These are phyloP conservation scores for Kalaharituber pfeilii DNA, from an alignment of 2,329 filamentous ascomycete genomes.

Conservation along the genomic window DNA sequence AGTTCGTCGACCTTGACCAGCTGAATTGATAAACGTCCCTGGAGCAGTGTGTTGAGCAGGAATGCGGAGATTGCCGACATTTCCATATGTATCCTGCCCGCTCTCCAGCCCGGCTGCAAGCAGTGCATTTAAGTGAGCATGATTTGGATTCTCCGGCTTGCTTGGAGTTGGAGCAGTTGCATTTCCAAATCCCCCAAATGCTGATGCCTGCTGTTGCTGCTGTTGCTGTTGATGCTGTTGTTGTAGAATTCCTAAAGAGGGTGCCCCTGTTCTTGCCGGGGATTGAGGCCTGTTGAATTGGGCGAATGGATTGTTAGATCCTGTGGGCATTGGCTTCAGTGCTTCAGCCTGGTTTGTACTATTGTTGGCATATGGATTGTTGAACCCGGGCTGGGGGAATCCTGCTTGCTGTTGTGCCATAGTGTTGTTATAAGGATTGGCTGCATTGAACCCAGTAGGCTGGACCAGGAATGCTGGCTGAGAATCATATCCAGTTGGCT, in stretches of 20 bases:
- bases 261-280: constrained; percentile 39
- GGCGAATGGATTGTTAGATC: constrained; percentile 96
- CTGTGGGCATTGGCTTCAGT: constrained; percentile 68
- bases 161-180: not conserved
- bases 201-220: constrained; percentile 5
- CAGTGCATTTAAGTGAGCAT: constrained; percentile 66
- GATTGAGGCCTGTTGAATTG: constrained; percentile 39
- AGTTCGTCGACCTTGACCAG: constrained; percentile 39
- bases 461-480: constrained; percentile 25
- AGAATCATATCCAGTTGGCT: constrained; percentile 6
- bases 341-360: constrained; percentile 40
- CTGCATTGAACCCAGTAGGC: constrained; percentile 39
- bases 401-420: constrained; percentile 41
- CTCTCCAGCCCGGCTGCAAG: constrained; percentile 56
- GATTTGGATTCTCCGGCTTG: constrained; percentile 35
- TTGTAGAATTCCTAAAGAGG: constrained; percentile 61
- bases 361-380: constrained; percentile 77
- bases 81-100: constrained; percentile 92
- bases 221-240: constrained; percentile 43
- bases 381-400: constrained; percentile 58
- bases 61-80: constrained; percentile 88
- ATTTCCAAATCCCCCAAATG: not conserved
- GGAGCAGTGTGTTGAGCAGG: constrained; percentile 92
- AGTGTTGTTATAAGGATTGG: constrained; percentile 25
- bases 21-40: constrained; percentile 90